Evolutionary conservation across 2,329 filamentous ascomycete species (phyloP).

Genomic region (Ceratocystis destructans): DNA sequence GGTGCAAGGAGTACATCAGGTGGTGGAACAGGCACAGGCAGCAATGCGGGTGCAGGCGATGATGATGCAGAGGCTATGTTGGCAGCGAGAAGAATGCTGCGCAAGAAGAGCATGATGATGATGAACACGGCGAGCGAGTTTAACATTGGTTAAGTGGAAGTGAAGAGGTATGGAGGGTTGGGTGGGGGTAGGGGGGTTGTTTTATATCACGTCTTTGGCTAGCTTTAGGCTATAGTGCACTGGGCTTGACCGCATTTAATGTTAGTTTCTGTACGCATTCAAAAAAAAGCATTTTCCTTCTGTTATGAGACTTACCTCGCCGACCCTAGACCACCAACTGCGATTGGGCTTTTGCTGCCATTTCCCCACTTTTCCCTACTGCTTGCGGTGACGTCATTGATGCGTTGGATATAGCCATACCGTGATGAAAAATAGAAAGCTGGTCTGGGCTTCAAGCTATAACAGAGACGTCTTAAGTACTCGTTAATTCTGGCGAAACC

Average conservation of each 20-base stretch:
- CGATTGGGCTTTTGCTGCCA: background rate
- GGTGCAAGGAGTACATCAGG: conserved; percentile 24
- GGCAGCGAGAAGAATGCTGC: conserved; percentile 36
- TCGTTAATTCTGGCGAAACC: background rate
- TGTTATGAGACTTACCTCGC: too few species aligned
- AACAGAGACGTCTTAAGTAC: background rate
- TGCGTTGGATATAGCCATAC: background rate
- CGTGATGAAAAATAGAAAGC: background rate
- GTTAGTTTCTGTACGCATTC: too few species aligned
- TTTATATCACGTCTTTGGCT: background rate
- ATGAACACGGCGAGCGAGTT: conserved; percentile 53
- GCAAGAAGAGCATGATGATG: conserved; percentile 51
- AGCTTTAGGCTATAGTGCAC: background rate
- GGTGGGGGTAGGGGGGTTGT: background rate
- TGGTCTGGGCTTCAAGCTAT: background rate
- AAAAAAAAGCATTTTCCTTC: background rate
- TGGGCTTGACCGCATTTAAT: too few species aligned
- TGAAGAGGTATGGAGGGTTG: background rate
- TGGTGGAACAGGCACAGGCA: conserved; percentile 12
- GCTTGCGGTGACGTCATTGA: background rate
- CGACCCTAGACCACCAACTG: too few species aligned
- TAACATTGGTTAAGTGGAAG: conserved; percentile 42
- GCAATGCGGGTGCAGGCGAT: conserved; percentile 24
- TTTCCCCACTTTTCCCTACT: background rate
- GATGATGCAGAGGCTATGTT: conserved; percentile 30